These are phyloP conservation scores for Neobulgaria alba DNA, from an alignment of 2,329 filamentous ascomycete species.

Conservation along the genomic window DNA sequence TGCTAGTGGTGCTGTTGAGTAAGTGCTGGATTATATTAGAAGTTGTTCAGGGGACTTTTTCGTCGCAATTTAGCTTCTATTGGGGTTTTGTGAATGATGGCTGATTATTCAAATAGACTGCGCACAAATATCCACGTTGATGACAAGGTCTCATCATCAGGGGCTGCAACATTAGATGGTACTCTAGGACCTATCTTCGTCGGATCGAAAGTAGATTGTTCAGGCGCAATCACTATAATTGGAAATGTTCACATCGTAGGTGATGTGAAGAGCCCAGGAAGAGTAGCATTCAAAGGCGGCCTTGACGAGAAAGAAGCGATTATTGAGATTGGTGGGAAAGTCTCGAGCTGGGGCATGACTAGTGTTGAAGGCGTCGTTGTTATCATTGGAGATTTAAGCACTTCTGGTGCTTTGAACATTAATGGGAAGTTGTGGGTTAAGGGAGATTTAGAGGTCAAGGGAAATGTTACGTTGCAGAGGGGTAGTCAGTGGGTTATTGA, in stretches of 20 bases:
- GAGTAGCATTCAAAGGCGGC: conserved; percentile 8
- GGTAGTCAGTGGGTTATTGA: conserved; percentile 15
- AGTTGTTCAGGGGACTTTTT: background rate
- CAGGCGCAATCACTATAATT: conserved; percentile 10
- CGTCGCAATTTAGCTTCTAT: too few species aligned
- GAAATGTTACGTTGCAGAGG: conserved; percentile 11
- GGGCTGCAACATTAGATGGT: conserved; percentile 9
- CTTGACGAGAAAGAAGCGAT: conserved; percentile 1
- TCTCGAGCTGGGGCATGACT: conserved; percentile 3
- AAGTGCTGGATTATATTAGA: background rate
- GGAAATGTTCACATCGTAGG: conserved; percentile 11
- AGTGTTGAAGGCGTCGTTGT: conserved; percentile 14
- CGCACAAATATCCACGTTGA: conserved; percentile 6
- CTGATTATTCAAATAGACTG: background rate
- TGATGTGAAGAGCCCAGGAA: conserved; percentile 13
- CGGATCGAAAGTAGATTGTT: conserved; percentile 7
- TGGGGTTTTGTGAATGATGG: too few species aligned
- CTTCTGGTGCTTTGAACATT: conserved; percentile 10
- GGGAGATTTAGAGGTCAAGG: conserved; percentile 19
- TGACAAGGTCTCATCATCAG: conserved; percentile 11
- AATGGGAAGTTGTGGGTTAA: conserved; percentile 15
- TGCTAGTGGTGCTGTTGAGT: conserved; percentile 10
- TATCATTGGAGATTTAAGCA: conserved; percentile 9
- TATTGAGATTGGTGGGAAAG: conserved; percentile 13
- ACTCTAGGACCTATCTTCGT: conserved; percentile 8